A percentile compares a stretch with the other conserved stretches of the same genome.
These are phyloP conservation scores for Limnanthes douglasii DNA, from an alignment of 345 rosid species.

Conservation along the genomic window DNA sequence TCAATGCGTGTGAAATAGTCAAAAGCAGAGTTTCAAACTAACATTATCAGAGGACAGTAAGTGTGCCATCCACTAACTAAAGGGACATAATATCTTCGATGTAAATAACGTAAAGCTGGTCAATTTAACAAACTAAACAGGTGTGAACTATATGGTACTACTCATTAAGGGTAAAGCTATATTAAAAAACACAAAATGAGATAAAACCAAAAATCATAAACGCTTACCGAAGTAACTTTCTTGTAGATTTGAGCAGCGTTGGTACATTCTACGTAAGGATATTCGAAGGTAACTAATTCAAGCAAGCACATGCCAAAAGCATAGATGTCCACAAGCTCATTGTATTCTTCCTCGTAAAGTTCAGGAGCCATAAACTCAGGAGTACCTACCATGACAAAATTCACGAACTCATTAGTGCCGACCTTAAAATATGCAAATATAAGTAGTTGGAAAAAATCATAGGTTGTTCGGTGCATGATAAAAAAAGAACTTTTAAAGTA, in stretches of 20 bases:
- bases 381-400: conserved; percentile 37
- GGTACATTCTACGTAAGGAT: conserved; percentile 75
- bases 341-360: conserved; percentile 93
- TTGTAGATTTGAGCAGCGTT: conserved; percentile 95
- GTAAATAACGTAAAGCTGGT: too few species aligned
- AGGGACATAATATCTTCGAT: neutral
- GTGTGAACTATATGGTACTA: conserved; percentile 3
- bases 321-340: conserved; percentile 90
- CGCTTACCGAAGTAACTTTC: conserved; percentile 77
- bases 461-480: too few species aligned
- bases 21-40: too few species aligned
- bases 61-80: too few species aligned
- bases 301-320: conserved; percentile 97
- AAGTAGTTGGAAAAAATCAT: too few species aligned
- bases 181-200: neutral
- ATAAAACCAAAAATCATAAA: neutral
- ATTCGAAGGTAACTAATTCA: conserved; percentile 83
- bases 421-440: too few species aligned
- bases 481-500: too few species aligned
- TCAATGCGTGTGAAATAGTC: too few species aligned
- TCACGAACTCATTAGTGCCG: too few species aligned
- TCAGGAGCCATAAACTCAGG: conserved; percentile 99
- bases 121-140: conserved; percentile 9
- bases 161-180: too few species aligned
- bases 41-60: too few species aligned